Percentiles rank a stretch among this genome's conserved stretches.
These are phyloP conservation scores for Plenodomus biglobosus DNA, from an alignment of 2,329 filamentous ascomycete species.

Conservation along the genomic window DNA sequence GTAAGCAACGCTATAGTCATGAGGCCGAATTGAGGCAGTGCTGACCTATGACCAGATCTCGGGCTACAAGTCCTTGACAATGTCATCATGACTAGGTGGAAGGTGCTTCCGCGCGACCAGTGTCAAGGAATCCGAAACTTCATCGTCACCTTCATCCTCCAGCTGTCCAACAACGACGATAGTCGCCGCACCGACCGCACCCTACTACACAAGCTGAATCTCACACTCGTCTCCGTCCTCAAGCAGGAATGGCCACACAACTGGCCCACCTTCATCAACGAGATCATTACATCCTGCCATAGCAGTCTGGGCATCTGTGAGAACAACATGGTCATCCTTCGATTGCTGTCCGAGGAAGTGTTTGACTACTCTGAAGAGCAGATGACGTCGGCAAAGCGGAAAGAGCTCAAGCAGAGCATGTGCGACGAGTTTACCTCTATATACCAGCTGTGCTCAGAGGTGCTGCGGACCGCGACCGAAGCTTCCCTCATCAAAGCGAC, in stretches of 20 bases:
- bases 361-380: slow-evolving; percentile 99
- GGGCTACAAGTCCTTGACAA: slow-evolving; percentile 95
- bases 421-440: slow-evolving; percentile 98
- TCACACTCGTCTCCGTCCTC: slow-evolving; percentile 93
- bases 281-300: slow-evolving; percentile 95
- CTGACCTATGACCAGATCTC: slow-evolving; percentile 65
- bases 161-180: slow-evolving; percentile 88
- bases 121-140: slow-evolving; percentile 99
- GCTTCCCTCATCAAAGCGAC: slow-evolving; percentile 93
- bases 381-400: slow-evolving; percentile 98
- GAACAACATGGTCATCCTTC: slow-evolving; percentile 99
- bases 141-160: slow-evolving; percentile 97
- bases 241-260: slow-evolving; percentile 99
- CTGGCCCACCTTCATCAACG: slow-evolving; percentile 99
- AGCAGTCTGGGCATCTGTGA: slow-evolving; percentile 96
- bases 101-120: slow-evolving; percentile 92
- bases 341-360: slow-evolving; percentile 93
- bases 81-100: slow-evolving; percentile 99
- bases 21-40: slow-evolving; percentile 15
- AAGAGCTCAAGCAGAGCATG: slow-evolving; percentile 97
- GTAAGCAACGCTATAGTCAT: slow-evolving; percentile 60
- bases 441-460: slow-evolving; percentile 95
- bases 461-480: slow-evolving; percentile 86
- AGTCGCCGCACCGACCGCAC: slow-evolving; percentile 80
- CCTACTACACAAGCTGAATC: slow-evolving; percentile 95